Conservation (phyloP, 164 flowering plant genomes). For the Aristolochia californica region DNA sequence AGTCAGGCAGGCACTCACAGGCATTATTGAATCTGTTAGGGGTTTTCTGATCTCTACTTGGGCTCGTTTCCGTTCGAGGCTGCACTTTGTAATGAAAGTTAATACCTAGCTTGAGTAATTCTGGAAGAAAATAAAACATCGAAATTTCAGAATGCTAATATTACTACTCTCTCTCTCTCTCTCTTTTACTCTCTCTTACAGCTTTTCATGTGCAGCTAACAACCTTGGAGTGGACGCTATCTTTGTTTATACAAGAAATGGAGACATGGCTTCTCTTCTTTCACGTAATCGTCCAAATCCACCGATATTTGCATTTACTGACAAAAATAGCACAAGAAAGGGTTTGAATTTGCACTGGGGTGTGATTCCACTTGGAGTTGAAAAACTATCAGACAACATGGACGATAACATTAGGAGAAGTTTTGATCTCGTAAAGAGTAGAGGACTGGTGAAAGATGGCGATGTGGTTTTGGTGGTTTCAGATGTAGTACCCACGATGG, state of each 20-base stretch:
- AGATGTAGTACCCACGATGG: conserved; percentile 34
- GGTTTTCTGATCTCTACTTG: too few relatives aligned
- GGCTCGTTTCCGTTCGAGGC: background rate
- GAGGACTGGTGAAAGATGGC: conserved; percentile 49
- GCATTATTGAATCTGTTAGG: too few relatives aligned
- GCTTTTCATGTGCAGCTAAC: conserved; percentile 42
- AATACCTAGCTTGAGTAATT: background rate
- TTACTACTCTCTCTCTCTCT: background rate
- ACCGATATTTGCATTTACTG: conserved; percentile 79
- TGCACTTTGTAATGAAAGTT: background rate
- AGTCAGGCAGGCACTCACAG: too few relatives aligned
- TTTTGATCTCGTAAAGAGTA: conserved; percentile 33
- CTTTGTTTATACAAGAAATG: conserved; percentile 72
- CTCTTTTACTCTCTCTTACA: too few relatives aligned
- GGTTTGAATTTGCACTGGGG: conserved; percentile 78
- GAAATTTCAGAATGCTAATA: background rate
- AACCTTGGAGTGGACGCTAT: conserved; percentile 80
- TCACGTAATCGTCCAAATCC: conserved; percentile 78
- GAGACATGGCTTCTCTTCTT: conserved; percentile 74
- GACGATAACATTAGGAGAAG: conserved; percentile 47
- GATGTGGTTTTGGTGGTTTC: conserved; percentile 66
- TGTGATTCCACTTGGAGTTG: conserved; percentile 46
- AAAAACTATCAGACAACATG: conserved; percentile 45
- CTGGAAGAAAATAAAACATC: background rate
- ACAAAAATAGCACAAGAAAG: conserved; percentile 41